Base-by-base conservation (phyloP, 805 yeast species). In the Barnettozyma vustinii region DNA sequence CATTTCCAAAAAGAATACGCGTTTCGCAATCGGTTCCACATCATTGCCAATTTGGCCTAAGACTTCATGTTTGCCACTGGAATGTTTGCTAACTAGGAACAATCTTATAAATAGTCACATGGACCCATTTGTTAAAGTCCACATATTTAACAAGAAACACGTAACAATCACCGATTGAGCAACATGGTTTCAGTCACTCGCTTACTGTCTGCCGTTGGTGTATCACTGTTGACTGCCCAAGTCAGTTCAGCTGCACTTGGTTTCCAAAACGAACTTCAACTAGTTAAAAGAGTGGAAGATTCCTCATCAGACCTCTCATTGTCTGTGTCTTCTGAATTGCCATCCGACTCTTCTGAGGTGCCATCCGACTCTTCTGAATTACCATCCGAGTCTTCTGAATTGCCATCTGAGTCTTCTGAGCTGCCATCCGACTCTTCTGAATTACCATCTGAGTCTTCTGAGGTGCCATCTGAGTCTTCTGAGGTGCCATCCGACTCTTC, bases 131-230 rank as follows among this genome's bases (percentile, higher is more conserved):
- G 27, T 21, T 37, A 10, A 16, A 6, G 7, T 12, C 30, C 8
- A 9, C 10, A 19, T 19, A 39, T 2, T 36, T 19, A 3, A 3
- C 39, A 10, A 16, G 20, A 30, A 5, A 2, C 16, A 30, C 33
- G 7, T 4, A 30, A 30, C 33, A 13, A 30, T 3, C 33, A 36
- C 10, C 39, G 23, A 36, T 36, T 36, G 39, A 36, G 9, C 23
- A 39, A 18, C 30, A 53, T 53, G 54, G 56, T 51, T 42, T 51
- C 56, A 23, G 41, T 53, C 51, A 43, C 52, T 40, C 50, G 50
- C 36, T 47, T 53, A 30, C 33, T 48, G n/a, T 19, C 44, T 15
- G 35, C 49, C 30, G 49, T 48, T 21, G 40, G 51, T 35, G 44
- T 47, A 21, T 42, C 46, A 5, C 8, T 47, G 40, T 41, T 42